Evolutionary conservation across 163 green algal species (phyloP).

Genomic region (Scenedesmus sp.): DNA sequence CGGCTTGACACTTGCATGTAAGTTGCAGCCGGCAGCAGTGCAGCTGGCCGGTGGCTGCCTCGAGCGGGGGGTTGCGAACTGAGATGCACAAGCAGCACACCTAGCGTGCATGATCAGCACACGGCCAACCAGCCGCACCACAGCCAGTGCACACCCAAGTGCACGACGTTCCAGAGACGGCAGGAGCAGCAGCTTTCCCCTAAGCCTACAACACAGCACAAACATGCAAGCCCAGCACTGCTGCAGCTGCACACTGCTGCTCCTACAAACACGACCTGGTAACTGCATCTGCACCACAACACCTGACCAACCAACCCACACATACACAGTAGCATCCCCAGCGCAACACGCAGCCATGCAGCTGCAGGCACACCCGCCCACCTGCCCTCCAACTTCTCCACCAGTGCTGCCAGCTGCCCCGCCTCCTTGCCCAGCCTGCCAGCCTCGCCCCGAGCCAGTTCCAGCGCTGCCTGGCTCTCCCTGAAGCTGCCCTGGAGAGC

Average conservation of each 20-base stretch:
- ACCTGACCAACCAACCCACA: no score
- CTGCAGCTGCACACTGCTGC: background rate
- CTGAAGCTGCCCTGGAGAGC: background rate
- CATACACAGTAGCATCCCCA: no score
- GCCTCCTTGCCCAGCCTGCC: background rate
- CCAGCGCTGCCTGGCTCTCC: background rate
- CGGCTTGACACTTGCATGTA: background rate
- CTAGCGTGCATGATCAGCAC: no score
- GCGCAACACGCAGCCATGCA: no score
- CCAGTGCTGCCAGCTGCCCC: background rate
- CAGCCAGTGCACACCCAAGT: no score
- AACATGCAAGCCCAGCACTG: background rate
- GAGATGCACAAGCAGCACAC: no score
- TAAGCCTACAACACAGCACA: background rate
- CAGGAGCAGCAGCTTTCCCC: background rate
- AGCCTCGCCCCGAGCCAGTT: background rate
- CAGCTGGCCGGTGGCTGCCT: no score
- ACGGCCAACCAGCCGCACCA: no score
- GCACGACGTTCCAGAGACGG: background rate
- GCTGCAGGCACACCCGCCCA: no score
- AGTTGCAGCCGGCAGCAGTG: background rate
- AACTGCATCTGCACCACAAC: no score
- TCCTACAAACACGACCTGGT: no score
- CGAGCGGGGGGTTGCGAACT: no score
- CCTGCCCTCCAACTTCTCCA: conserved; percentile 26